Conservation (phyloP, 192 early-diverging fungal species). For the Lunasporangiospora selenospora region DNA sequence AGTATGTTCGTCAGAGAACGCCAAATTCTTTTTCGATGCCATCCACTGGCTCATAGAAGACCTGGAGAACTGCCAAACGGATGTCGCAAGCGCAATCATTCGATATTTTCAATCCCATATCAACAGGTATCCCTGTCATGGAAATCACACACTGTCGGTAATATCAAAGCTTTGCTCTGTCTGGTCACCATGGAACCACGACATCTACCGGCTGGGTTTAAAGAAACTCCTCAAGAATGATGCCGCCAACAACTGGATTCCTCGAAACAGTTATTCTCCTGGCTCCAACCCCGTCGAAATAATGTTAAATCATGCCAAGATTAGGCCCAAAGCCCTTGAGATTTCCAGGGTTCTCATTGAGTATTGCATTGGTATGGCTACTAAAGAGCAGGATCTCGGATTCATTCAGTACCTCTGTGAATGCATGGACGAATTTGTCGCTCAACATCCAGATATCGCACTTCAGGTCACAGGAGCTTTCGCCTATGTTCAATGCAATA, state of each 20-base stretch:
- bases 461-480: background rate
- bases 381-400: background rate
- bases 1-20: too few species aligned
- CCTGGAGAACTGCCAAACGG: too few species aligned
- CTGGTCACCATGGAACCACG: too few species aligned
- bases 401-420: background rate
- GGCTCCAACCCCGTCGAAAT: background rate
- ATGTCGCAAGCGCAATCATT: too few species aligned
- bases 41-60: too few species aligned
- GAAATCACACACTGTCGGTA: background rate
- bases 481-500: background rate
- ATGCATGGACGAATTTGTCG: background rate
- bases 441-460: background rate
- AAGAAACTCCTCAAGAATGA: too few species aligned
- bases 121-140: background rate
- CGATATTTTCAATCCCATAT: too few species aligned
- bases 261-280: background rate
- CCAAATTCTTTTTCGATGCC: too few species aligned
- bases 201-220: too few species aligned
- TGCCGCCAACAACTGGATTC: background rate
- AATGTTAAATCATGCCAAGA: background rate
- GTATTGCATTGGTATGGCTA: background rate
- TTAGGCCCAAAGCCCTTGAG: background rate
- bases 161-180: background rate
- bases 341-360: background rate